Conservation (phyloP, 2,329 filamentous ascomycete species). For the Lizonia empirigonia region DNA sequence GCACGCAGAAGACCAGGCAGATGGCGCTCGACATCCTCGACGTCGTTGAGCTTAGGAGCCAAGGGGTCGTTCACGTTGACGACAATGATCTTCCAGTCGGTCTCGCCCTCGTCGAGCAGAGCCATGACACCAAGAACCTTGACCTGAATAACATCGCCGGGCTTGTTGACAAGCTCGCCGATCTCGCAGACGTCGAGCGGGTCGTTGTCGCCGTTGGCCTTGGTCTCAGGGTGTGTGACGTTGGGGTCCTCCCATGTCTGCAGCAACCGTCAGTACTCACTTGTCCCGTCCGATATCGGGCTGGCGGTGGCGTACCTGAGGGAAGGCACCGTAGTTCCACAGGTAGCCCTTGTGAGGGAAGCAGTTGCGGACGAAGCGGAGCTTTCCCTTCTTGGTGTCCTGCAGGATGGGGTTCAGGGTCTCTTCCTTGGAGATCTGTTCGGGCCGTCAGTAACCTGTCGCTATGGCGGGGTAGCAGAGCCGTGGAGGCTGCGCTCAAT, state of each 20-base stretch:
- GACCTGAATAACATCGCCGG: slow-evolving; percentile 98
- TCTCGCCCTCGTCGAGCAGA: slow-evolving; percentile 98
- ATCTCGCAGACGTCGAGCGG: slow-evolving; percentile 99
- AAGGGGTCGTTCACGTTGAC: slow-evolving; percentile 98
- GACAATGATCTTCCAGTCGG: slow-evolving; percentile 99
- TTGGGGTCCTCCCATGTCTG: slow-evolving; percentile 99
- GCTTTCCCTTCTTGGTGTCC: slow-evolving; percentile 99
- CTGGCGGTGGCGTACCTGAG: slow-evolving; percentile 69
- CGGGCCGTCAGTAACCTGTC: slow-evolving; percentile 26
- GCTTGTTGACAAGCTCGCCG: slow-evolving; percentile 94
- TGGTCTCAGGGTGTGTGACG: slow-evolving; percentile 94
- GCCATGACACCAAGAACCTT: slow-evolving; percentile 99
- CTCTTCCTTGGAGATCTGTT: slow-evolving; percentile 97
- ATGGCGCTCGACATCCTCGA: slow-evolving; percentile 98
- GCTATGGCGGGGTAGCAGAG: slow-evolving; percentile 20
- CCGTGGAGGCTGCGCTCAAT: neutral
- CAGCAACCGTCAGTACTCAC: slow-evolving; percentile 32
- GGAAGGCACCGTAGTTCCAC: slow-evolving; percentile 99
- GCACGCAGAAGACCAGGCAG: slow-evolving; percentile 94
- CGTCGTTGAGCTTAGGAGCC: slow-evolving; percentile 94
- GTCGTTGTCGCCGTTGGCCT: slow-evolving; percentile 99
- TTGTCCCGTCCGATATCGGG: slow-evolving; percentile 35
- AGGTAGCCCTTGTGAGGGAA: slow-evolving; percentile 99
- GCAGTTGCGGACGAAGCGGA: slow-evolving; percentile 99
- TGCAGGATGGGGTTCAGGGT: slow-evolving; percentile 99